Percentiles rank a stretch among this genome's conserved stretches.
Conservation (phyloP, 129 eudicot genomes). For the Oenanthe sinensis region DNA sequence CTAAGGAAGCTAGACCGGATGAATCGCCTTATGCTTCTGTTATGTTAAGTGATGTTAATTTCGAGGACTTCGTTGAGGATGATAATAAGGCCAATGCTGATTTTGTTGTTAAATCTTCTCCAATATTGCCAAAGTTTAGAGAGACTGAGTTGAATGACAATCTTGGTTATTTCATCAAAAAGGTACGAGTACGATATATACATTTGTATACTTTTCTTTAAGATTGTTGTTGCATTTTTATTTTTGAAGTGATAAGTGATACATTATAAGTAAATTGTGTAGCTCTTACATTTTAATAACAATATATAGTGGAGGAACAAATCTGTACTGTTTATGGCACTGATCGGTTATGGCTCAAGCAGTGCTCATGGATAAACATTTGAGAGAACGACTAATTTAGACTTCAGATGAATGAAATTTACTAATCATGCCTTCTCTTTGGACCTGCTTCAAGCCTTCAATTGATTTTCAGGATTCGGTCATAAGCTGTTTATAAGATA, state of each 20-base stretch:
- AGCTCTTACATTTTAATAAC: too few relatives aligned
- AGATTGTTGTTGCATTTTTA: not conserved
- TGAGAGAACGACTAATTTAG: too few relatives aligned
- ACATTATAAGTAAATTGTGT: not conserved
- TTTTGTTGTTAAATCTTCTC: slow-evolving; percentile 6
- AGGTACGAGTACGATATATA: slow-evolving; percentile 43
- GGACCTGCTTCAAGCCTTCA: too few relatives aligned
- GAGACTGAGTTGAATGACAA: slow-evolving; percentile 55
- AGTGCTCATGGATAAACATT: too few relatives aligned
- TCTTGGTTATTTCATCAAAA: slow-evolving; percentile 57
- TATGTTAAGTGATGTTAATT: slow-evolving; percentile 19
- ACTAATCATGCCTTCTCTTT: too few relatives aligned
- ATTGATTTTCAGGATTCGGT: too few relatives aligned
- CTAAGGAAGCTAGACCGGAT: slow-evolving; percentile 23
- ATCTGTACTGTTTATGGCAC: too few relatives aligned
- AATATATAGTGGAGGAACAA: too few relatives aligned
- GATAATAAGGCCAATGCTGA: slow-evolving; percentile 28
- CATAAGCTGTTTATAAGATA: too few relatives aligned
- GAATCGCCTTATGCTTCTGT: slow-evolving; percentile 55
- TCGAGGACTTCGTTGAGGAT: slow-evolving; percentile 23
- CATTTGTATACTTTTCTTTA: not conserved
- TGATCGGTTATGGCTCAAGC: too few relatives aligned
- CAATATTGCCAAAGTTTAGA: slow-evolving; percentile 13
- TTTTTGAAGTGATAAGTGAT: not conserved
- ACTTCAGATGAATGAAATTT: too few relatives aligned